Percentiles rank a stretch among this genome's conserved stretches.
Conservation (phyloP, 202 grass and related monocot genomes). For the Panicum hallii region DNA sequence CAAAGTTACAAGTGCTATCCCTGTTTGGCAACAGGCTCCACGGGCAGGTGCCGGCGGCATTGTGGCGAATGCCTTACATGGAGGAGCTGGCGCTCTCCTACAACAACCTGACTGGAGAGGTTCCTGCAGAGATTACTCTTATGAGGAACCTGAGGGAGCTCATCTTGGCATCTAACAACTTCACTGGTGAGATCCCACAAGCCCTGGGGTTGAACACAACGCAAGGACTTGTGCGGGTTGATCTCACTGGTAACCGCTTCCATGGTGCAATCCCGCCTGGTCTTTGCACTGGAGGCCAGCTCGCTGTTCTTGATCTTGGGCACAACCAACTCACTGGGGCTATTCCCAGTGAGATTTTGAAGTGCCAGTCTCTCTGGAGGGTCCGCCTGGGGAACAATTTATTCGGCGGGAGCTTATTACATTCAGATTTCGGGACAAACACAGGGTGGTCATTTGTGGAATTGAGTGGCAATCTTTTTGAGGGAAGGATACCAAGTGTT, state of each 20-base stretch:
- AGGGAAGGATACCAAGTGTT: conserved; percentile 47
- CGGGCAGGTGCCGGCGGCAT: conserved; percentile 38
- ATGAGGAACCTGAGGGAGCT: conserved; percentile 57
- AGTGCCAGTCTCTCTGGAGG: conserved; percentile 55
- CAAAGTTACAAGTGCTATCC: conserved; percentile 33
- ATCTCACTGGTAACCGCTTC: conserved; percentile 60
- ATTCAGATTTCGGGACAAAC: conserved; percentile 42
- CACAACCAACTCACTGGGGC: conserved; percentile 48
- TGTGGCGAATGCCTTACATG: conserved; percentile 54
- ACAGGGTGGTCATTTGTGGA: conserved; percentile 47
- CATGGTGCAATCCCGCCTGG: conserved; percentile 46
- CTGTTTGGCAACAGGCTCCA: conserved; percentile 56
- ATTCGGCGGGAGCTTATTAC: conserved; percentile 46
- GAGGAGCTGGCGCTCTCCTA: conserved; percentile 48
- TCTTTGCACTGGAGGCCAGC: conserved; percentile 43
- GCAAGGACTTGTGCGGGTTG: conserved; percentile 42
- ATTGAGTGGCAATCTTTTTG: conserved; percentile 49
- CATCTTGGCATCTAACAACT: conserved; percentile 51
- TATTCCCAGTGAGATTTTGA: conserved; percentile 36
- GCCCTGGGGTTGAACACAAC: conserved; percentile 50
- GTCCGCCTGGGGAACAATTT: conserved; percentile 44
- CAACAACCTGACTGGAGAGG: conserved; percentile 58
- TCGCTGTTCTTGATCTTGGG: conserved; percentile 50
- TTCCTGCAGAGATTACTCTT: conserved; percentile 47
- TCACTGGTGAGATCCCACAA: conserved; percentile 53